Percentiles rank a stretch among this genome's conserved stretches.
Conservation (phyloP, 768 basidiomycete species). For the Pleurotus pulmonarius region DNA sequence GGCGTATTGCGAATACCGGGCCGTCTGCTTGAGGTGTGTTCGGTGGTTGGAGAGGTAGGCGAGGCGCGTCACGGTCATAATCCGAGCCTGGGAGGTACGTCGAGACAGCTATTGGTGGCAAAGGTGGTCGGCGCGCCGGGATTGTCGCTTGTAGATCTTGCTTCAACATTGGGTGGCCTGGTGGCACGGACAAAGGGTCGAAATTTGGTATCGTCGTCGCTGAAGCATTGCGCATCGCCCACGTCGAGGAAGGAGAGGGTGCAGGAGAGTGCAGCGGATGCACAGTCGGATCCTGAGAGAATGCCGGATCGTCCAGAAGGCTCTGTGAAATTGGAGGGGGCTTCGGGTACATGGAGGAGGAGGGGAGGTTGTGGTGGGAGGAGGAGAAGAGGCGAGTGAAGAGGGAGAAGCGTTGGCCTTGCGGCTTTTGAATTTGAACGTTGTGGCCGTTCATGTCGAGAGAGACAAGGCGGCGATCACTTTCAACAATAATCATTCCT, state of each 20-base stretch:
- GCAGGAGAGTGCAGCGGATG: constrained; percentile 34
- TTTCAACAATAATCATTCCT: no score
- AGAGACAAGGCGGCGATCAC: no score
- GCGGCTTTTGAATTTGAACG: neutral
- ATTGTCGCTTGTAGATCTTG: neutral
- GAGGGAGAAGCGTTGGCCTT: neutral
- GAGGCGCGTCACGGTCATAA: neutral
- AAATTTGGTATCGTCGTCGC: neutral
- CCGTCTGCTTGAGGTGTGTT: constrained; percentile 9
- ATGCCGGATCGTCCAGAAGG: constrained; percentile 51
- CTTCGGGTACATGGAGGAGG: constrained; percentile 9
- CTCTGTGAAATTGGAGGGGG: constrained; percentile 21
- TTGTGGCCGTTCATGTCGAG: neutral
- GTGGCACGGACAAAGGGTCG: neutral
- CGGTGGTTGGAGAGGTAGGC: constrained; percentile 4
- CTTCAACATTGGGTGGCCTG: neutral
- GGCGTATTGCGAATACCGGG: neutral
- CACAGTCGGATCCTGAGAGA: constrained; percentile 50
- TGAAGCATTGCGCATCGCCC: neutral
- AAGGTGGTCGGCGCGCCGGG: neutral
- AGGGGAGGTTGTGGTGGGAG: neutral
- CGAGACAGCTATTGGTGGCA: constrained; percentile 4
- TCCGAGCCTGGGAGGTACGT: neutral
- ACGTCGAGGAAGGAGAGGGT: neutral
- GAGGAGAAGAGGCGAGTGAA: constrained; percentile 16